Conservation (phyloP, 805 yeast species). For the Metschnikowia hibisci region DNA sequence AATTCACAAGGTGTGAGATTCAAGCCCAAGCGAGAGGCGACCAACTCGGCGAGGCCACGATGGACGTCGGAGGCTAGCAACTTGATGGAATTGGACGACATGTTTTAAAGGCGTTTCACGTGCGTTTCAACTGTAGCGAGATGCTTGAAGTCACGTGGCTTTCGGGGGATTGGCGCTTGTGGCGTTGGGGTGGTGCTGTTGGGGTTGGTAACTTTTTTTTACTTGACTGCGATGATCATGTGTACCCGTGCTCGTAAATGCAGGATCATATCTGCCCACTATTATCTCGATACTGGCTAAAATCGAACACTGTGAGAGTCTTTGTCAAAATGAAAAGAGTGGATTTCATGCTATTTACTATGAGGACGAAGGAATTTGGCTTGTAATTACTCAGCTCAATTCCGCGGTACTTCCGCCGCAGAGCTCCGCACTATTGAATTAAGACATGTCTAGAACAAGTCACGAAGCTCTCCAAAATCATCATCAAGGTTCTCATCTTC, state of each 20-base stretch:
- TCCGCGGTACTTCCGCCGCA: neutral
- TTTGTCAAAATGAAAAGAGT: no score
- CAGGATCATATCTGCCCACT: neutral
- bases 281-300: neutral
- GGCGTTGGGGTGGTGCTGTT: neutral
- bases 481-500: constrained; percentile 25
- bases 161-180: neutral
- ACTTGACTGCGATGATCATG: constrained; percentile 5
- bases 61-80: constrained; percentile 66
- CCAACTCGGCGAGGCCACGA: constrained; percentile 65
- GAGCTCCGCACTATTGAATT: neutral
- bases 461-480: constrained; percentile 37
- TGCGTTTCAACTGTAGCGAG: neutral
- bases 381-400: neutral
- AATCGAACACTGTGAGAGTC: no score
- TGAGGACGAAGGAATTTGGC: no score
- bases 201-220: constrained; percentile 4
- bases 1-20: constrained; percentile 59
- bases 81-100: constrained; percentile 73
- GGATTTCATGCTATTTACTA: no score
- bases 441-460: constrained; percentile 11
- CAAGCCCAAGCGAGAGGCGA: constrained; percentile 57
- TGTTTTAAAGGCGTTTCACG: constrained; percentile 19
- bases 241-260: constrained; percentile 1
- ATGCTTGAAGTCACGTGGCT: no score